Percentiles rank a stretch among this genome's conserved stretches.
phyloP scores from a whole-genome alignment of 2,329 filamentous ascomycete genomes.

The Neonectria sp. region DNA sequence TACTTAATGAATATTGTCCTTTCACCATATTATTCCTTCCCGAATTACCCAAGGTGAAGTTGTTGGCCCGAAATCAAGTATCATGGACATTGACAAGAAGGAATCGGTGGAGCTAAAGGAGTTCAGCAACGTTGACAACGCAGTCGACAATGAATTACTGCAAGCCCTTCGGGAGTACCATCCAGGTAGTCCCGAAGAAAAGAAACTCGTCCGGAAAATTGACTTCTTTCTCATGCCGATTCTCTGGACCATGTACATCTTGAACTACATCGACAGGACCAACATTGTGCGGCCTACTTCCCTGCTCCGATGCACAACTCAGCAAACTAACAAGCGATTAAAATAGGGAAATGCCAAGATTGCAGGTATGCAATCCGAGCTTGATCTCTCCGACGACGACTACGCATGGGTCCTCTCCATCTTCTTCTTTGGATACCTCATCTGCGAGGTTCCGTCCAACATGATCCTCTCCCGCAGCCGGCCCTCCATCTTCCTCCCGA shows the following conservation, averaged over 20 bases:
- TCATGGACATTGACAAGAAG: slow-evolving; percentile 15
- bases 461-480: slow-evolving; percentile 64
- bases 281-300: slow-evolving; percentile 41
- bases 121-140: background rate
- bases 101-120: slow-evolving; percentile 22
- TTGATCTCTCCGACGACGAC: slow-evolving; percentile 13
- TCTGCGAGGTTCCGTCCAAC: slow-evolving; percentile 69
- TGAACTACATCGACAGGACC: slow-evolving; percentile 46
- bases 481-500: slow-evolving; percentile 64
- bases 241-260: slow-evolving; percentile 53
- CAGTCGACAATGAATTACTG: background rate
- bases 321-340: background rate
- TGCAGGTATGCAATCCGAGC: slow-evolving; percentile 22
- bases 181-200: slow-evolving; percentile 40
- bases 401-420: slow-evolving; percentile 21
- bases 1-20: background rate
- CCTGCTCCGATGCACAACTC: accelerated
- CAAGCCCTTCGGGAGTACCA: slow-evolving; percentile 16
- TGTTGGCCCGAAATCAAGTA: background rate
- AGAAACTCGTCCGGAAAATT: slow-evolving; percentile 60
- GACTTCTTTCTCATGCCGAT: slow-evolving; percentile 65
- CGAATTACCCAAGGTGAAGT: background rate
- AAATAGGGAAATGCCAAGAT: slow-evolving; percentile 31
- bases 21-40: background rate
- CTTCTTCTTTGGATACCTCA: slow-evolving; percentile 68